Percentiles rank a stretch among this genome's conserved stretches.
These are phyloP conservation scores for Picochlorum sp. DNA, from an alignment of 139 green algal genomes.

Conservation along the genomic window DNA sequence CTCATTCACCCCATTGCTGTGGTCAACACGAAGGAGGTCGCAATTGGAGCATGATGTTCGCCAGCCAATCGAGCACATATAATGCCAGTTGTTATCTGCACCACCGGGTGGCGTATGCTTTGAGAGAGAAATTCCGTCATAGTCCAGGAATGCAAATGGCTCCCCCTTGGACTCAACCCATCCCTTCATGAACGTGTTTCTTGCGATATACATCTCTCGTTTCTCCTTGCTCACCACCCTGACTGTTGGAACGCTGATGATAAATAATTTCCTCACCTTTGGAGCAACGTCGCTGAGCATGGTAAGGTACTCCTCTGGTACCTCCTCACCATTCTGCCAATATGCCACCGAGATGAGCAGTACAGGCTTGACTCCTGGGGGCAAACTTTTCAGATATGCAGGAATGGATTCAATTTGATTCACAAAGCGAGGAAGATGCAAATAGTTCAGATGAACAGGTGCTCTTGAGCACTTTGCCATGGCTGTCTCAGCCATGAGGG, in stretches of 20 bases:
- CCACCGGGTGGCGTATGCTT: conserved; percentile 5
- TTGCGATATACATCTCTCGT: neutral
- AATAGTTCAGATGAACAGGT: conserved; percentile 10
- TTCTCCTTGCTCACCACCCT: neutral
- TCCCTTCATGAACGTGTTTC: conserved; percentile 7
- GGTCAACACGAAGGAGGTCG: conserved; percentile 5
- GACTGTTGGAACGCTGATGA: conserved; percentile 6
- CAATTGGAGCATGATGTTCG: neutral
- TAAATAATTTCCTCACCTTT: neutral
- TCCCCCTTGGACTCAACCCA: conserved; percentile 9
- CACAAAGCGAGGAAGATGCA: conserved; percentile 9
- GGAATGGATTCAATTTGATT: conserved; percentile 12
- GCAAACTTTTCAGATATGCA: neutral
- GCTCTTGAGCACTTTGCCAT: neutral
- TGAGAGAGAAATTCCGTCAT: neutral
- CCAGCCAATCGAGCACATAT: conserved; percentile 18
- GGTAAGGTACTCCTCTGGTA: conserved; percentile 1
- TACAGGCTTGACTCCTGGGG: conserved; percentile 3
- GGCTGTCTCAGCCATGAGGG: neutral
- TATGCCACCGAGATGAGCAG: conserved; percentile 8
- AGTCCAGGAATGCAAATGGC: conserved; percentile 11
- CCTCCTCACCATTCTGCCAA: neutral
- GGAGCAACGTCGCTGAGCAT: neutral
- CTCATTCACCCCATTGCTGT: conserved; percentile 8
- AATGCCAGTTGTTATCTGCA: conserved; percentile 11